Percentiles rank a stretch among this genome's conserved stretches.
Evolutionary conservation across 768 basidiomycete species (phyloP).

Genomic region (Naematelia encephala): DNA sequence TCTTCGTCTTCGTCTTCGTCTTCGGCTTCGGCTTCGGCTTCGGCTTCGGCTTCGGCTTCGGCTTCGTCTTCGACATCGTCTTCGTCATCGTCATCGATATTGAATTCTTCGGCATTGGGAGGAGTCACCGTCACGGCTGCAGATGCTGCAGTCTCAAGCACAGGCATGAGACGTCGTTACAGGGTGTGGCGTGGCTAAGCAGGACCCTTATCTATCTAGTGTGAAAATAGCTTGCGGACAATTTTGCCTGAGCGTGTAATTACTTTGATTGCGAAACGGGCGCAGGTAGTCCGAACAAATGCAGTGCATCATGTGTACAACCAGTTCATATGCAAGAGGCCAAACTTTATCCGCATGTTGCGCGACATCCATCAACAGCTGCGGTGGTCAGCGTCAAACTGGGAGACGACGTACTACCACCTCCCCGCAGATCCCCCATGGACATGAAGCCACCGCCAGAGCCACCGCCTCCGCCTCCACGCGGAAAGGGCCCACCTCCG

Average conservation of each 20-base stretch:
- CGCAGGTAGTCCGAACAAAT: neutral
- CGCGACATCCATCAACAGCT: constrained; percentile 40
- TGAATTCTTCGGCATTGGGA: neutral
- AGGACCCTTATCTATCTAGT: too few relatives aligned
- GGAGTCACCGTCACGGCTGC: constrained; percentile 32
- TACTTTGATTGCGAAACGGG: neutral
- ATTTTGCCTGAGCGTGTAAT: neutral
- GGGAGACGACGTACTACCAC: constrained; percentile 31
- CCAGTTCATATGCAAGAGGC: constrained; percentile 1
- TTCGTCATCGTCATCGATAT: neutral
- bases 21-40: too few relatives aligned
- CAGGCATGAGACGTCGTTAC: constrained; percentile 6
- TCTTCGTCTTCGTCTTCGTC: too few relatives aligned
- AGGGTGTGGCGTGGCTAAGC: constrained; percentile 13
- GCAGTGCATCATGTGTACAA: constrained; percentile 2
- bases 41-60: neutral
- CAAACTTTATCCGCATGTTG: constrained; percentile 36
- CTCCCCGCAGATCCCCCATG: constrained; percentile 36
- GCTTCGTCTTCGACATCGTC: constrained; percentile 3
- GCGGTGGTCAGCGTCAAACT: neutral
- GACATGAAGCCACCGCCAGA: constrained; percentile 34
- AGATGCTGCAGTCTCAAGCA: constrained; percentile 14
- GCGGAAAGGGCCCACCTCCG: constrained; percentile 19
- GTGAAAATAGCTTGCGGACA: neutral
- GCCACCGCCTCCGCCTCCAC: constrained; percentile 22